Conservation (phyloP, 331 rosid species). For the Cucumis variabilis region DNA sequence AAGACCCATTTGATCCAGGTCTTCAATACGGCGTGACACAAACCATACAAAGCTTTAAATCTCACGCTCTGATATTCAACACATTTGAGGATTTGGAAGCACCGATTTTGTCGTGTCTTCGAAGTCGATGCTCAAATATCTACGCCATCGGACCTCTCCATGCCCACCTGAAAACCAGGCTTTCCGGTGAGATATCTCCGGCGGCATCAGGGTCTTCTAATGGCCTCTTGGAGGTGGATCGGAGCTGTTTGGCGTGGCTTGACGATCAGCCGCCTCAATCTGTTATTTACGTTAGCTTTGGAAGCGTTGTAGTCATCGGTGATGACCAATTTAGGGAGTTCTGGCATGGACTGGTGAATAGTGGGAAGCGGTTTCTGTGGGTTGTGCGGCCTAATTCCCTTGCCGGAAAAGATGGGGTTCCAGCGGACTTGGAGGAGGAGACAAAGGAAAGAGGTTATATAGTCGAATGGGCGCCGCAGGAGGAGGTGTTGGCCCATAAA, state of each 20-base stretch:
- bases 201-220: background rate
- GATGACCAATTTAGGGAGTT: constrained; percentile 43
- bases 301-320: constrained; percentile 32
- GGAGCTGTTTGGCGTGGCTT: constrained; percentile 52
- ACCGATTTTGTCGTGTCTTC: constrained; percentile 41
- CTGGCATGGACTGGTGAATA: constrained; percentile 58
- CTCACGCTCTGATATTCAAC: constrained; percentile 44
- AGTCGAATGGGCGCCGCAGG: constrained; percentile 51
- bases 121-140: constrained; percentile 33
- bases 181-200: background rate
- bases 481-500: constrained; percentile 44
- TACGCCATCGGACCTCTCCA: constrained; percentile 64
- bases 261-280: constrained; percentile 43
- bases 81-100: constrained; percentile 55
- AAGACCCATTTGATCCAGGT: background rate
- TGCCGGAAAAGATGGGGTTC: background rate
- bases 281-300: constrained; percentile 61
- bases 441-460: constrained; percentile 35
- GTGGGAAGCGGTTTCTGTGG: constrained; percentile 60
- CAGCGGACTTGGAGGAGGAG: background rate
- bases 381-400: constrained; percentile 47
- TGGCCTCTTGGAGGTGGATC: constrained; percentile 44
- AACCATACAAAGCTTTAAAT: background rate
- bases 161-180: constrained; percentile 30
- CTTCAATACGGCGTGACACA: background rate